These are phyloP conservation scores for Papiliotrema nemorosa DNA, from an alignment of 1,284 basidiomycete species.

Conservation along the genomic window DNA sequence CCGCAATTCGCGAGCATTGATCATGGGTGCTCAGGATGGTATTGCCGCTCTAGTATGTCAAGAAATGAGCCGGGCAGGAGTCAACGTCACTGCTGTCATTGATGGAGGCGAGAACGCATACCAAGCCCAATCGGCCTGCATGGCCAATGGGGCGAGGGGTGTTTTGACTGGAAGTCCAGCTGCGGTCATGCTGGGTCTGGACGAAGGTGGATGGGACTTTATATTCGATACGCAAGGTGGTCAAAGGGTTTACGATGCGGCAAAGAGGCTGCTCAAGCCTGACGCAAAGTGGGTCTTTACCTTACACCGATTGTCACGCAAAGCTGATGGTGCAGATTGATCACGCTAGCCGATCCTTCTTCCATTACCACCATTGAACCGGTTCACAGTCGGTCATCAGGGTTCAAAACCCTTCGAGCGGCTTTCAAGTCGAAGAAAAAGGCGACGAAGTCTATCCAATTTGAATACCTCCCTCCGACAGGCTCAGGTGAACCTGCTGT, in stretches of 20 bases:
- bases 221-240: slow-evolving; percentile 79
- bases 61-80: slow-evolving; percentile 56
- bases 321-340: slow-evolving; percentile 10
- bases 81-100: slow-evolving; percentile 43
- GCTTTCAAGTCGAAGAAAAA: slow-evolving; percentile 28
- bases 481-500: slow-evolving; percentile 45
- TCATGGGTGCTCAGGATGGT: slow-evolving; percentile 72
- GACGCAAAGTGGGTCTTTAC: slow-evolving; percentile 43
- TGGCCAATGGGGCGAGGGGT: slow-evolving; percentile 42
- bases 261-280: slow-evolving; percentile 58
- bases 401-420: slow-evolving; percentile 25
- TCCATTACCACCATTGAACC: slow-evolving; percentile 4
- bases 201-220: slow-evolving; percentile 59
- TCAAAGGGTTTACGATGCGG: slow-evolving; percentile 66
- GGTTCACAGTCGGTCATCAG: slow-evolving; percentile 18
- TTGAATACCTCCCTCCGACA: slow-evolving; percentile 33
- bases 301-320: not conserved
- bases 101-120: slow-evolving; percentile 34
- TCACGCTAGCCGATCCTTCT: slow-evolving; percentile 10
- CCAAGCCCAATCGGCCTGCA: slow-evolving; percentile 26
- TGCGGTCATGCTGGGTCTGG: slow-evolving; percentile 37
- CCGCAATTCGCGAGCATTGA: slow-evolving; percentile 56
- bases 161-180: slow-evolving; percentile 41
- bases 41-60: slow-evolving; percentile 70
- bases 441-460: slow-evolving; percentile 33